phyloP scores from a whole-genome alignment of 441 rosid genomes.

The Eruca vesicaria region DNA sequence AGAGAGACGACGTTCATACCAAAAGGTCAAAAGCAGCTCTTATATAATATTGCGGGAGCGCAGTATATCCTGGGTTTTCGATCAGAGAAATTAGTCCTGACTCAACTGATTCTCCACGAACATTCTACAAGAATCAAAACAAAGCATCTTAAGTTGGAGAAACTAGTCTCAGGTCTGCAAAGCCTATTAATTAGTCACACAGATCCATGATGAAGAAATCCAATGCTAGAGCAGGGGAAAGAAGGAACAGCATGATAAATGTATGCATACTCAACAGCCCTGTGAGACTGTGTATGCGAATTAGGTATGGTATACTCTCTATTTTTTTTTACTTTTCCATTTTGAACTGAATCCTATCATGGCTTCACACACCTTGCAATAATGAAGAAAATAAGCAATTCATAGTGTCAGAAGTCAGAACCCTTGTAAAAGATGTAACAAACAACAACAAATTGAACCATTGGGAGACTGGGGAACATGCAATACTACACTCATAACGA shows the following conservation, averaged over 20 bases:
- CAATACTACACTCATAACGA: conserved; percentile 2
- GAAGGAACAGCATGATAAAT: neutral
- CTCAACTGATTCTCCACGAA: conserved; percentile 64
- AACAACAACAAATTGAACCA: neutral
- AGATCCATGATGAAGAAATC: conserved; percentile 7
- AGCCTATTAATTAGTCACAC: neutral
- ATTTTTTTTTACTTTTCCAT: neutral
- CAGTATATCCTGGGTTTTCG: conserved; percentile 64
- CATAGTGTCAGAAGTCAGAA: neutral
- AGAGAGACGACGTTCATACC: conserved; percentile 45
- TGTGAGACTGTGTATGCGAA: neutral
- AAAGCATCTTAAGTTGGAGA: conserved; percentile 10
- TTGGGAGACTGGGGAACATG: conserved; percentile 7
- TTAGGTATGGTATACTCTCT: neutral
- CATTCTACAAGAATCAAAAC: conserved; percentile 49
- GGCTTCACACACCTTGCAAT: neutral
- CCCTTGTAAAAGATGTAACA: neutral
- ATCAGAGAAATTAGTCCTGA: conserved; percentile 59
- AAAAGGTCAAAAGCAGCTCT: conserved; percentile 80
- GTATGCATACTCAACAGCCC: conserved; percentile 8
- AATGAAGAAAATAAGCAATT: neutral
- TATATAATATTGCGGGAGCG: conserved; percentile 67
- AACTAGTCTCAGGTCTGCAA: neutral
- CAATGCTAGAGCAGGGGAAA: neutral
- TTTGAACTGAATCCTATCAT: conserved; percentile 1